phyloP scores from a whole-genome alignment of 78 protist genomes.

The Isochrysis galbana region DNA sequence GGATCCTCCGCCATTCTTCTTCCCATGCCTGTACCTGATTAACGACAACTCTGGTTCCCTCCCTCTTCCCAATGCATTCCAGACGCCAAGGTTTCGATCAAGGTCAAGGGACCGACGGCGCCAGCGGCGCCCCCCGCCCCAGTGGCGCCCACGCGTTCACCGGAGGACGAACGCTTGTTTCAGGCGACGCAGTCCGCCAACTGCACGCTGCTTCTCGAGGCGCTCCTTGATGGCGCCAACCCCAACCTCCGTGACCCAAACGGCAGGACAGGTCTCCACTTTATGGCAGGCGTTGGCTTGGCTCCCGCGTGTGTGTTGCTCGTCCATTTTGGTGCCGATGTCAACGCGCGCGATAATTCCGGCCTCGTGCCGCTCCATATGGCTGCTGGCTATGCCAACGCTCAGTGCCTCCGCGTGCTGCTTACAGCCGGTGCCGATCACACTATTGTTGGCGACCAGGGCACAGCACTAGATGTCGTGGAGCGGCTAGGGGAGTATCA shows the following conservation, averaged over 20 bases:
- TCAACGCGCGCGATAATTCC: background rate
- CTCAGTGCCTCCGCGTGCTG: background rate
- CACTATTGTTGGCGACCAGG: background rate
- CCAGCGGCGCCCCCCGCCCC: background rate
- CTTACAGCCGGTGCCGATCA: background rate
- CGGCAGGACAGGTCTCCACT: constrained; percentile 23
- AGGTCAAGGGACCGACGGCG: background rate
- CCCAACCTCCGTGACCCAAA: constrained; percentile 26
- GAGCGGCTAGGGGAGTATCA: background rate
- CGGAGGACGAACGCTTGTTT: background rate
- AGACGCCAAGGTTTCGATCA: background rate
- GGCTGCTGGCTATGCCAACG: constrained; percentile 21
- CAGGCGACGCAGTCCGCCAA: background rate
- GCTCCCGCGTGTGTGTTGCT: background rate
- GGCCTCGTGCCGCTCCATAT: constrained; percentile 21
- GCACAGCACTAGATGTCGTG: background rate
- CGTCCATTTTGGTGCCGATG: background rate
- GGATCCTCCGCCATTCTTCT: no score
- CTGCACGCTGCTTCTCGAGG: background rate
- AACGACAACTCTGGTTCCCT: background rate
- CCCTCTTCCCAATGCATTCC: background rate
- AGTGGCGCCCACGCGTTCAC: background rate
- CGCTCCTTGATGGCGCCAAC: background rate
- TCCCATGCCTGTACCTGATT: no score
- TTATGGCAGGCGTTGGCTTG: background rate